Conservation (phyloP, 495 filamentous ascomycete species). For the Lasiosphaeria hispida region DNA sequence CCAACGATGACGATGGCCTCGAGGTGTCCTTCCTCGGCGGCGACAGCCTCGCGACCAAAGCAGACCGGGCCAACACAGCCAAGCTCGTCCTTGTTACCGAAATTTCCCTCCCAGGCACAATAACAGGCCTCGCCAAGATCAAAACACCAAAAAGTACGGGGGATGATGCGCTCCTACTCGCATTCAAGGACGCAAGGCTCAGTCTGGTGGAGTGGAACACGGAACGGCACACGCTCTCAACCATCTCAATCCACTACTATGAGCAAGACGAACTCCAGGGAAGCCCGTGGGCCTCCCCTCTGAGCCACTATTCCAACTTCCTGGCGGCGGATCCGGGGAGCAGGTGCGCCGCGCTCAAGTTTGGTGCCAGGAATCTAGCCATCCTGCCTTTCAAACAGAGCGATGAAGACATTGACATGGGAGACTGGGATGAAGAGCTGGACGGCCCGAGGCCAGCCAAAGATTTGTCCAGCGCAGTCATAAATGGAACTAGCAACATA, state of each 20-base stretch:
- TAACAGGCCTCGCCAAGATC: conserved; percentile 76
- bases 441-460: conserved; percentile 56
- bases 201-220: conserved; percentile 94
- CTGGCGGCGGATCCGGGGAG: conserved; percentile 87
- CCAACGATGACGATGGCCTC: conserved; percentile 58
- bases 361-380: conserved; percentile 81
- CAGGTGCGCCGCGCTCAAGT: conserved; percentile 89
- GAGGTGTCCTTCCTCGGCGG: conserved; percentile 58
- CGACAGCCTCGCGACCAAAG: conserved; percentile 51
- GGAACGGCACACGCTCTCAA: conserved; percentile 69
- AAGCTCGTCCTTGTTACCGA: conserved; percentile 87
- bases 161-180: conserved; percentile 78
- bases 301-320: conserved; percentile 69
- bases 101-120: conserved; percentile 74
- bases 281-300: conserved; percentile 69
- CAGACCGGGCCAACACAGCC: conserved; percentile 58
- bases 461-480: conserved; percentile 40
- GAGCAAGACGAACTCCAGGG: conserved; percentile 83
- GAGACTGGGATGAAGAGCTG: conserved; percentile 79
- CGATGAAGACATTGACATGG: conserved; percentile 85
- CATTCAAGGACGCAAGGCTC: conserved; percentile 86
- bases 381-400: conserved; percentile 90
- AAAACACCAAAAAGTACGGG: conserved; percentile 70
- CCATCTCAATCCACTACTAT: conserved; percentile 95
- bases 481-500: conserved; percentile 54